Base-by-base conservation (phyloP, 768 basidiomycete genomes). In the Mycena metata region DNA sequence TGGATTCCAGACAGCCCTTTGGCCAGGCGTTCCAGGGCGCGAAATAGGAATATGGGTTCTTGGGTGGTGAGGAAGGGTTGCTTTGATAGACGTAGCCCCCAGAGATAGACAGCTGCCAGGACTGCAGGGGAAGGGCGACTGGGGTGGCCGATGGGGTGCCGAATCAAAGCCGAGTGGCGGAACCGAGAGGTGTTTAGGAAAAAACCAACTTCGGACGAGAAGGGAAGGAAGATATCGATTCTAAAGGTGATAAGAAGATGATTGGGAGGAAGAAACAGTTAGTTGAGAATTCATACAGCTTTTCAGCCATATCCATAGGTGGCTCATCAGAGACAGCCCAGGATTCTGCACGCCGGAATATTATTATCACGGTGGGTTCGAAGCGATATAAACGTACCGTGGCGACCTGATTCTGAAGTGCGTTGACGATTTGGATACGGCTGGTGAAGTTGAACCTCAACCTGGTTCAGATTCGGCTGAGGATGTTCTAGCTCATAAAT, bases 111-210 rank as follows among this genome's bases (percentile, higher is more conserved):
- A 2, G 75, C 69, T 43, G 69, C 79, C 39, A 81, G 75, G 10
- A 88, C 74, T 1, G 83, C 84, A 6, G 82, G 81, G 4, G 81
- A 39, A 6, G 82, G 83, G 36, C 82, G 78, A 11, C 73, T 67
- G 12, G 60, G 71, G 84, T 82, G 62, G 71, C 82, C 77, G 30
- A 66, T 68, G 11, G 79, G 76, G 30, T 78, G 72, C n/a, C 74
- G 68, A 15, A 80, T 77, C 16, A 82, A 73, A 33, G 75, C 79
- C 42, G 74, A 79, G 45, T 79, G 73, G 5, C 81, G 79, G 60
- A 91, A 88, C 7, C 88, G 84, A 8, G 78, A 71, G 5, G 78
- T 54, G 64, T 89, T 78, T 36, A 92, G 80, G 76, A 90, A 92
- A 65, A 91, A 86, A 0, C 88, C 88, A 41, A 89, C 76, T 49